phyloP scores from a whole-genome alignment of 768 basidiomycete species.

The Lactifluus hygrophoroides region DNA sequence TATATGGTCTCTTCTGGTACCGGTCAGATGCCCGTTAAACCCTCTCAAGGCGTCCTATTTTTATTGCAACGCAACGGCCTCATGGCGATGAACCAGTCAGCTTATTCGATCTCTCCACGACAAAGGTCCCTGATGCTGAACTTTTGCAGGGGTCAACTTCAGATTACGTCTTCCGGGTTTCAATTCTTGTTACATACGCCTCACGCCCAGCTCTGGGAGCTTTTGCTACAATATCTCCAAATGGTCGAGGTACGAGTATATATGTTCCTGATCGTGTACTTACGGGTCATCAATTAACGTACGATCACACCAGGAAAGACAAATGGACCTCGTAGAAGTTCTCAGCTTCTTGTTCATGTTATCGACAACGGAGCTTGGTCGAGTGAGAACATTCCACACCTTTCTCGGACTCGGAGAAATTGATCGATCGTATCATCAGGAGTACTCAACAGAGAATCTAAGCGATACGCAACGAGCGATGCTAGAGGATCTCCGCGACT shows the following conservation, averaged over 20 bases:
- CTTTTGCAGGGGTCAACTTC: constrained; percentile 45
- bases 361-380: constrained; percentile 90
- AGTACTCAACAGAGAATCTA: constrained; percentile 79
- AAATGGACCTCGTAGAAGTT: constrained; percentile 90
- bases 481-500: constrained; percentile 87
- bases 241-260: constrained; percentile 62
- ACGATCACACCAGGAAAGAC: constrained; percentile 50
- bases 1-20: constrained; percentile 95
- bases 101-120: constrained; percentile 1
- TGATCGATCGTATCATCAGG: constrained; percentile 37
- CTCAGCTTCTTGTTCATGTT: constrained; percentile 95
- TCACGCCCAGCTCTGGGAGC: constrained; percentile 91
- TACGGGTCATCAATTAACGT: background rate
- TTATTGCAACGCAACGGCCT: constrained; percentile 78
- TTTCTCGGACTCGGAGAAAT: constrained; percentile 4
- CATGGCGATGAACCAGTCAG: constrained; percentile 69
- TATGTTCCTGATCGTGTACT: background rate
- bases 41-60: constrained; percentile 76
- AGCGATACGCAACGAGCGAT: constrained; percentile 77
- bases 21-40: constrained; percentile 64
- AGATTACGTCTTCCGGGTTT: constrained; percentile 92
- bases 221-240: constrained; percentile 83
- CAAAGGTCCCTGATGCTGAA: background rate
- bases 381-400: constrained; percentile 40
- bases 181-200: constrained; percentile 94